These are phyloP conservation scores for Schizothecium vesticola DNA, from an alignment of 495 filamentous ascomycete genomes.

Conservation along the genomic window DNA sequence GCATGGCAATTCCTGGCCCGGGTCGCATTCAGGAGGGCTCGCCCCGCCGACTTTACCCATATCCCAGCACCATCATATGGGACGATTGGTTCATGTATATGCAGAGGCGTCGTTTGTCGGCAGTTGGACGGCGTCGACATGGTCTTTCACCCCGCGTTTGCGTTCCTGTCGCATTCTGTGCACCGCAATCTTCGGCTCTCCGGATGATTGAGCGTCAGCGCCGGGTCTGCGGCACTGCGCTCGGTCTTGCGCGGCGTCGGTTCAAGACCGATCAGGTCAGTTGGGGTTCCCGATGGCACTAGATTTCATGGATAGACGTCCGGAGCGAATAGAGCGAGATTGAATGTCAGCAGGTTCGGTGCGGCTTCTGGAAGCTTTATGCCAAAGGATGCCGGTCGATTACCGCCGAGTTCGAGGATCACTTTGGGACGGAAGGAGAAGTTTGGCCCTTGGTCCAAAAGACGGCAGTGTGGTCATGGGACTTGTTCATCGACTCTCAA, in stretches of 20 bases:
- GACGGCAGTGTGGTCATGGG: too few relatives aligned
- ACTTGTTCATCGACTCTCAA: too few relatives aligned
- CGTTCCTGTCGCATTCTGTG: neutral
- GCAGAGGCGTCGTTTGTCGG: constrained; percentile 3
- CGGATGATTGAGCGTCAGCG: neutral
- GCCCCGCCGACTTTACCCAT: constrained; percentile 2
- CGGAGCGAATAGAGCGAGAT: neutral
- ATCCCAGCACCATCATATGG: neutral
- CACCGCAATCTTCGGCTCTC: neutral
- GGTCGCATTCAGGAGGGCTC: neutral
- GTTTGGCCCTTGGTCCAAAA: too few relatives aligned
- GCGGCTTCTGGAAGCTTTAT: neutral
- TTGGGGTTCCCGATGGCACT: neutral
- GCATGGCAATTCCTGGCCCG: neutral
- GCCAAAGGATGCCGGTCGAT: too few relatives aligned
- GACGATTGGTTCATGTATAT: constrained; percentile 7
- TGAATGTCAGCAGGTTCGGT: neutral
- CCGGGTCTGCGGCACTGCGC: neutral
- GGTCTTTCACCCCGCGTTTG: neutral
- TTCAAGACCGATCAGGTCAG: neutral
- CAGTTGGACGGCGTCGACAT: neutral
- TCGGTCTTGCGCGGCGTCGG: neutral
- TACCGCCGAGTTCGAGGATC: too few relatives aligned
- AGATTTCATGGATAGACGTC: neutral
- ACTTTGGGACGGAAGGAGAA: too few relatives aligned